These are phyloP conservation scores for Fusarium sp. DNA, from an alignment of 2,329 filamentous ascomycete genomes.

Conservation along the genomic window DNA sequence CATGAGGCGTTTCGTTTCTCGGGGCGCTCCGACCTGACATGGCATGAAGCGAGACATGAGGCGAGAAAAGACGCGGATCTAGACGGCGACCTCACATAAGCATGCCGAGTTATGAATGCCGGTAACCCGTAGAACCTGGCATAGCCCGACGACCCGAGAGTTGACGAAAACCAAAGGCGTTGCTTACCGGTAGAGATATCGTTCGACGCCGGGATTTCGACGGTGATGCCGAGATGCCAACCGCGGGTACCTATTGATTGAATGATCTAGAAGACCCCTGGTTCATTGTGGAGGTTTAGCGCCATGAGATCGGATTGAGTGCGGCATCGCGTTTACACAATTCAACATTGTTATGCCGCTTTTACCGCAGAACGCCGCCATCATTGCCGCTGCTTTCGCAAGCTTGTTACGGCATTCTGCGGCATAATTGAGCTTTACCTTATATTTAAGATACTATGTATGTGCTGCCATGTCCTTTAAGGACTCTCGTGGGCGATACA, in stretches of 20 bases:
- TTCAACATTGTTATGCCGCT: not conserved
- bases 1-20: slow-evolving; percentile 13
- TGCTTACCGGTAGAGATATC: not conserved
- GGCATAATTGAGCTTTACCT: slow-evolving; percentile 11
- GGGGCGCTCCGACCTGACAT: slow-evolving; percentile 26
- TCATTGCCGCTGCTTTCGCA: not conserved
- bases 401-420: slow-evolving; percentile 11
- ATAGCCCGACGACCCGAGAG: not conserved
- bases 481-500: slow-evolving; percentile 6
- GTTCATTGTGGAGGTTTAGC: not conserved
- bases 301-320: not conserved
- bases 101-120: not conserved
- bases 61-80: not conserved
- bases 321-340: not conserved
- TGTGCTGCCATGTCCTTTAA: not conserved
- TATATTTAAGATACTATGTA: slow-evolving; percentile 4
- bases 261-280: not conserved
- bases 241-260: not conserved
- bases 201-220: not conserved
- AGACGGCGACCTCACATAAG: slow-evolving; percentile 16
- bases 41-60: not conserved
- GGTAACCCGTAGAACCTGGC: not conserved
- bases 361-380: slow-evolving; percentile 24
- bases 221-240: slow-evolving; percentile 16
- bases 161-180: not conserved